Evolutionary conservation across 1,284 basidiomycete genomes (phyloP).

Genomic region (Cryptococcus jaspeensis): DNA sequence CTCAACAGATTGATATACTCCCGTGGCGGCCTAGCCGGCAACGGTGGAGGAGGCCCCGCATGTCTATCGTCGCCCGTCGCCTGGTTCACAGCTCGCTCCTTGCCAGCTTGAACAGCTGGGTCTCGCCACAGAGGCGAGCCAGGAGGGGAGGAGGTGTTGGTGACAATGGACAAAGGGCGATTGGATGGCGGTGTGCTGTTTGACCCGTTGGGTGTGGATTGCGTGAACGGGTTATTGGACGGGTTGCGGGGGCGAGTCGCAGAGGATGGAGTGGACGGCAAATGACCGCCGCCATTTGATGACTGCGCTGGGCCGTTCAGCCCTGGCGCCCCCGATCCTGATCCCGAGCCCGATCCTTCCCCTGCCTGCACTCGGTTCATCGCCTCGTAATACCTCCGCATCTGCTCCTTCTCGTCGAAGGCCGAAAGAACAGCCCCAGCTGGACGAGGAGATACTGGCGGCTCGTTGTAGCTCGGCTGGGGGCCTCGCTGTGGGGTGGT

Average conservation of each 20-base stretch:
- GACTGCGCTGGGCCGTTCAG: no score
- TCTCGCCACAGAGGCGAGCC: conserved; percentile 11
- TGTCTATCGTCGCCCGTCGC: not conserved
- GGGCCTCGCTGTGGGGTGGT: not conserved
- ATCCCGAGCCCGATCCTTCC: not conserved
- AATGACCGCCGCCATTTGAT: no score
- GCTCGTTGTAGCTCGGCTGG: not conserved
- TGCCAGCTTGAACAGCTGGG: conserved; percentile 15
- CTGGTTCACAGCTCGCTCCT: conserved; percentile 5
- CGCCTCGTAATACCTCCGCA: conserved; percentile 38
- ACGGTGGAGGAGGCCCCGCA: conserved; percentile 32
- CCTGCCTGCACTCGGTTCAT: conserved; percentile 17
- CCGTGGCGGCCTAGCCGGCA: conserved; percentile 40
- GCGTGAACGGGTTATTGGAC: not conserved
- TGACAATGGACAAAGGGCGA: not conserved
- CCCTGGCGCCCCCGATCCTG: not conserved
- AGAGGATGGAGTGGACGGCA: conserved; percentile 14
- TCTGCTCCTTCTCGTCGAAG: conserved; percentile 36
- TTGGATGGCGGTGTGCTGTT: no score
- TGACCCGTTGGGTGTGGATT: not conserved
- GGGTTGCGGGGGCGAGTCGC: conserved; percentile 10
- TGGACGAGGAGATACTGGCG: not conserved
- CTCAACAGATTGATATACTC: conserved; percentile 43
- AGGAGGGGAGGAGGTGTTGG: not conserved
- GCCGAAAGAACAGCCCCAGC: conserved; percentile 13